Percentiles rank a stretch among this genome's conserved stretches.
Conservation (phyloP, 129 eudicot genomes). For the Solidago caesia region DNA sequence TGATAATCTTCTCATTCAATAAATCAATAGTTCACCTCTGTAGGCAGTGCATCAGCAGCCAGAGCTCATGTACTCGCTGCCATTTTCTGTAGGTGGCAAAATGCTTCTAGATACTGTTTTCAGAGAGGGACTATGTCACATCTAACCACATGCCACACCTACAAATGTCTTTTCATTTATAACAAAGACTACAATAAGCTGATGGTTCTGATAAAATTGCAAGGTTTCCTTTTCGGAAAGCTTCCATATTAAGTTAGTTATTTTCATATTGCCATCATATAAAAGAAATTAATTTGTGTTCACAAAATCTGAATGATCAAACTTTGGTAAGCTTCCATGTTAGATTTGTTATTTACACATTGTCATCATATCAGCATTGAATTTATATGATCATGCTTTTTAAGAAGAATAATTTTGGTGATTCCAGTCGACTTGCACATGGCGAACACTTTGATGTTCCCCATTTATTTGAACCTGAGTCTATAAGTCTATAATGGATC, state of each 20-base stretch:
- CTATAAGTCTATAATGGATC: too few species aligned
- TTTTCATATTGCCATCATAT: not conserved
- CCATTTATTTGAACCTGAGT: too few species aligned
- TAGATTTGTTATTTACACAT: too few species aligned
- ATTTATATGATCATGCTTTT: too few species aligned
- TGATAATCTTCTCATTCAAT: slow-evolving; percentile 16
- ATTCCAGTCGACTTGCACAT: too few species aligned
- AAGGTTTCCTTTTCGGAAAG: not conserved
- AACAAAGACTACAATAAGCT: slow-evolving; percentile 13
- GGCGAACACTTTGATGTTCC: too few species aligned
- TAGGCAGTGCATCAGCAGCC: slow-evolving; percentile 87
- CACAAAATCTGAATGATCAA: not conserved
- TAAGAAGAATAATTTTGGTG: too few species aligned
- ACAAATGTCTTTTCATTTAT: slow-evolving; percentile 25
- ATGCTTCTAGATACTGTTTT: slow-evolving; percentile 86
- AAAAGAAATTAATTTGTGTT: not conserved
- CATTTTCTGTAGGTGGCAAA: slow-evolving; percentile 94
- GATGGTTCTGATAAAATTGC: not conserved
- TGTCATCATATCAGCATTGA: too few species aligned
- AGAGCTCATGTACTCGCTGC: slow-evolving; percentile 96
- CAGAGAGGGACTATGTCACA: slow-evolving; percentile 71
- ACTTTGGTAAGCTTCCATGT: not conserved
- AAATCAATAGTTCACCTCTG: slow-evolving; percentile 53
- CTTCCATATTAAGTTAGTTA: slow-evolving; percentile 2
- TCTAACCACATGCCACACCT: slow-evolving; percentile 92